These are phyloP conservation scores for Quercus rubra DNA, from an alignment of 306 rosid genomes.

Conservation along the genomic window DNA sequence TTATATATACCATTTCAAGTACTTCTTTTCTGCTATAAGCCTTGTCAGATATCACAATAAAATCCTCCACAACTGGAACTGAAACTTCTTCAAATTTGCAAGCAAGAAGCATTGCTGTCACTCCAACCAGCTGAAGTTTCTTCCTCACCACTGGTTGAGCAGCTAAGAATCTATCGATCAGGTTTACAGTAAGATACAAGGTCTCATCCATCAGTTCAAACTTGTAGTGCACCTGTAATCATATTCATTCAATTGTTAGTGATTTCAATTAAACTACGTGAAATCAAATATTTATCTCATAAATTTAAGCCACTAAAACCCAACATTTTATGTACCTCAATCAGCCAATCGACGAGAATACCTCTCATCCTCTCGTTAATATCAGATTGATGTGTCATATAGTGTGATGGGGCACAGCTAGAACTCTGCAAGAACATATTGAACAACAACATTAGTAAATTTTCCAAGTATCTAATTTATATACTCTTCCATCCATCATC, in stretches of 20 bases:
- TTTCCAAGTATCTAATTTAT: not conserved
- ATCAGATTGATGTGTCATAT: slow-evolving; percentile 50
- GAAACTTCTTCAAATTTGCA: slow-evolving; percentile 67
- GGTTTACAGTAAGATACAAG: slow-evolving; percentile 47
- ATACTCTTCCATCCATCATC: not conserved
- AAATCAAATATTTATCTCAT: not conserved
- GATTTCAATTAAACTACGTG: not conserved
- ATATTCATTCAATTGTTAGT: not conserved
- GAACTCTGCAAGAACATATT: slow-evolving; percentile 30
- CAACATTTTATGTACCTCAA: slow-evolving; percentile 40
- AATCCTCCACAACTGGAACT: slow-evolving; percentile 57
- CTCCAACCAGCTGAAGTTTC: slow-evolving; percentile 64
- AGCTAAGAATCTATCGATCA: slow-evolving; percentile 55
- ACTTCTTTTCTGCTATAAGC: slow-evolving; percentile 48
- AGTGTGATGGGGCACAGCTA: slow-evolving; percentile 33
- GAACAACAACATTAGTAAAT: not conserved
- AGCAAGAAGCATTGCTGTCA: slow-evolving; percentile 56
- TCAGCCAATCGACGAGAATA: slow-evolving; percentile 57
- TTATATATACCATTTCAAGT: slow-evolving; percentile 38
- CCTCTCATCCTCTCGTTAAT: slow-evolving; percentile 63
- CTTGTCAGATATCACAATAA: slow-evolving; percentile 58
- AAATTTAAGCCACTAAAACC: not conserved
- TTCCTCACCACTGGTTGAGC: slow-evolving; percentile 38
- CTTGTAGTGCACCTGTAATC: slow-evolving; percentile 57
- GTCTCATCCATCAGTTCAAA: slow-evolving; percentile 71